Evolutionary conservation across 228 moss, liverwort and hornwort genomes (phyloP), one percentile per base, ranked within the genome.

Genomic region (Sphagnum magellanicum): DNA sequence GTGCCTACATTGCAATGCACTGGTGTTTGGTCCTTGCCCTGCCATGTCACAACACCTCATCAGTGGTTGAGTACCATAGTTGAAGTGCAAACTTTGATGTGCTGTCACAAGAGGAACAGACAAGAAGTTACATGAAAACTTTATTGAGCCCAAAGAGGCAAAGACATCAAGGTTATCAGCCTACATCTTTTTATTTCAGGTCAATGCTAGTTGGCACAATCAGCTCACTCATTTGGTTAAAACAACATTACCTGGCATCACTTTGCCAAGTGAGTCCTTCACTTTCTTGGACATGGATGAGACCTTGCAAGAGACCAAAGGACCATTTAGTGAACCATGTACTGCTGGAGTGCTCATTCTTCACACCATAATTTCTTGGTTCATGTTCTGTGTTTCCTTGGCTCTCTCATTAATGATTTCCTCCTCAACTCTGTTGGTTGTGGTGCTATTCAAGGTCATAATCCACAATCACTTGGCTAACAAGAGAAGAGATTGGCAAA

Each of bases 201-300:
- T 32, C 32, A 2, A 32, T 32, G 3, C 32, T 32, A 32, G 32
- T 32, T 32, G 32, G 32, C 32, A 32, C 3, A 3, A 32, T 3
- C 32, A 55, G 55, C 55, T 55, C 8, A 12, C 55, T 55, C 9
- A 12, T 55, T 55, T 55, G 55, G 12, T 55, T 32, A 32, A 6
- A 51, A 13, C 52, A 48, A n/a, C 47, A 9, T 10, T 83, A 95
- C 95, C 95, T 88, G 92, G 71, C 72, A 95, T 77, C 9, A 93
- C 96, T 74, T 79, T 96, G 67, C 89, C 93, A 4, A 96, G 73
- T 10, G 96, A 89, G 73, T 91, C 89, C 60, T 89, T 93, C 68
- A 96, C 84, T 73, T 82, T 93, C 70, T 85, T 92, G 17, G 96
- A 96, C 79, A 96, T 87, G 13, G 77, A 89, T 13, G 92, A 89